Conservation (phyloP, 2,329 filamentous ascomycete species). For the Chalaropsis ovoidea region DNA sequence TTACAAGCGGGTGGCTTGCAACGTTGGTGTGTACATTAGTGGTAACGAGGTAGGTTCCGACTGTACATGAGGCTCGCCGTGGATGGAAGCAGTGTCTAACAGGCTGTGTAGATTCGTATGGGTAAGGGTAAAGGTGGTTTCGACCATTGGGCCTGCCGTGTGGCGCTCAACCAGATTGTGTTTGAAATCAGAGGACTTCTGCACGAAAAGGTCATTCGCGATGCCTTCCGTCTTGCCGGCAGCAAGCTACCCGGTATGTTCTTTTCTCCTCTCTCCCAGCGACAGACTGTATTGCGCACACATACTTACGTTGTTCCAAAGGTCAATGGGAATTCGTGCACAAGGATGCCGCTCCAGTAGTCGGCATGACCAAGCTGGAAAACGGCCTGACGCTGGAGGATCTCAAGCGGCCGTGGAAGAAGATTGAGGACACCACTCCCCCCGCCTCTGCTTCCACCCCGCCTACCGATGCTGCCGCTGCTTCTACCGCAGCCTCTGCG, state of each 20-base stretch:
- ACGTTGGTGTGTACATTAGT: slow-evolving; percentile 88
- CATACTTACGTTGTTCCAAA: slow-evolving; percentile 32
- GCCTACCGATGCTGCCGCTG: slow-evolving; percentile 8
- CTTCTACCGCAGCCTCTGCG: slow-evolving; percentile 12
- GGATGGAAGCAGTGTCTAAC: slow-evolving; percentile 22
- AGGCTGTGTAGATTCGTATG: slow-evolving; percentile 64
- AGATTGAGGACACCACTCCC: slow-evolving; percentile 14
- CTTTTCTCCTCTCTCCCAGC: background rate
- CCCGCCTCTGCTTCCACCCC: background rate
- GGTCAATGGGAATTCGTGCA: slow-evolving; percentile 87
- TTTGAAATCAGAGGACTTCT: slow-evolving; percentile 87
- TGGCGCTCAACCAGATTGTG: slow-evolving; percentile 81
- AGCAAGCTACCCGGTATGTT: slow-evolving; percentile 82
- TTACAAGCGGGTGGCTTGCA: slow-evolving; percentile 83
- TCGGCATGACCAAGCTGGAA: slow-evolving; percentile 77
- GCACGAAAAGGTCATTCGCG: slow-evolving; percentile 87
- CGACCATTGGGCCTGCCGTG: slow-evolving; percentile 87
- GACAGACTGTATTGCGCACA: background rate
- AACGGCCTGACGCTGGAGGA: slow-evolving; percentile 74
- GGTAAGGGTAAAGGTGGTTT: slow-evolving; percentile 97
- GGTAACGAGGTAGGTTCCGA: slow-evolving; percentile 65
- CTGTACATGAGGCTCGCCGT: background rate
- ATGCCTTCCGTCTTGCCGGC: slow-evolving; percentile 87
- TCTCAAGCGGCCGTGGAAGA: slow-evolving; percentile 66
- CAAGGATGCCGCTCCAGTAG: slow-evolving; percentile 79